A percentile compares a stretch with the other conserved stretches of the same genome.
These are phyloP conservation scores for Tolypocladium tropicale DNA, from an alignment of 2,329 filamentous ascomycete species.

Conservation along the genomic window DNA sequence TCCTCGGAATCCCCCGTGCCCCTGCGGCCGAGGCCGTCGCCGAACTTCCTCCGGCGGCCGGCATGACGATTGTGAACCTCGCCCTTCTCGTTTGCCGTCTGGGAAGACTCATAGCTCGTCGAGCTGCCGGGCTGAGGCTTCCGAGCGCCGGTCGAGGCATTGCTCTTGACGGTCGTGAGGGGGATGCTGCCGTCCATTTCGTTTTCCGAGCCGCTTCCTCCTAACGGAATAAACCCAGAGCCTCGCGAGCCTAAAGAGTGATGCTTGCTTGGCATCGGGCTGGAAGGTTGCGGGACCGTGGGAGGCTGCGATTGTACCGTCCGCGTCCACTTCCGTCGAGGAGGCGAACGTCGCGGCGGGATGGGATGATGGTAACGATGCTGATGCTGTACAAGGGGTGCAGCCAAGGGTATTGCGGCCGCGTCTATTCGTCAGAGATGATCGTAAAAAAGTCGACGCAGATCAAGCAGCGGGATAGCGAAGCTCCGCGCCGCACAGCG, in stretches of 20 bases:
- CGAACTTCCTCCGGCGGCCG: constrained; percentile 41
- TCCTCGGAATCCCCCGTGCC: constrained; percentile 40
- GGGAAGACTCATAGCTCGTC: constrained; percentile 21
- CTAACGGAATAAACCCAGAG: constrained; percentile 35
- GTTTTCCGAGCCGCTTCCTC: constrained; percentile 18
- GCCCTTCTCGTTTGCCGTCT: constrained; percentile 34
- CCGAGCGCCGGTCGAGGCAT: constrained; percentile 42
- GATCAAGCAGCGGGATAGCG: neutral
- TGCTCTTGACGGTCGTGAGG: constrained; percentile 44
- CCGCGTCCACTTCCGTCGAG: neutral
- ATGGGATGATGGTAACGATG: no score
- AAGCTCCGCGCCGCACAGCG: neutral
- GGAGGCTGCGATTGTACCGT: neutral
- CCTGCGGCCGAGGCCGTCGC: constrained; percentile 26
- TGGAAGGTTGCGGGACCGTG: neutral
- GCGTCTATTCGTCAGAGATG: neutral
- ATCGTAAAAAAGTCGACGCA: neutral
- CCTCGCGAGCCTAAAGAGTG: constrained; percentile 10
- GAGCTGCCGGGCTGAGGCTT: constrained; percentile 28
- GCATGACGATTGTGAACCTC: constrained; percentile 22
- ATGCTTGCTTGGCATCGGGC: constrained; percentile 9
- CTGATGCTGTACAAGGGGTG: neutral
- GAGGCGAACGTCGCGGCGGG: neutral
- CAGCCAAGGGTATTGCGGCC: neutral
- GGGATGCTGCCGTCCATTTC: constrained; percentile 39